Evolutionary conservation across 2,329 filamentous ascomycete species (phyloP), one percentile per base, ranked within the genome.

Genomic region (Paraphoma sp.): DNA sequence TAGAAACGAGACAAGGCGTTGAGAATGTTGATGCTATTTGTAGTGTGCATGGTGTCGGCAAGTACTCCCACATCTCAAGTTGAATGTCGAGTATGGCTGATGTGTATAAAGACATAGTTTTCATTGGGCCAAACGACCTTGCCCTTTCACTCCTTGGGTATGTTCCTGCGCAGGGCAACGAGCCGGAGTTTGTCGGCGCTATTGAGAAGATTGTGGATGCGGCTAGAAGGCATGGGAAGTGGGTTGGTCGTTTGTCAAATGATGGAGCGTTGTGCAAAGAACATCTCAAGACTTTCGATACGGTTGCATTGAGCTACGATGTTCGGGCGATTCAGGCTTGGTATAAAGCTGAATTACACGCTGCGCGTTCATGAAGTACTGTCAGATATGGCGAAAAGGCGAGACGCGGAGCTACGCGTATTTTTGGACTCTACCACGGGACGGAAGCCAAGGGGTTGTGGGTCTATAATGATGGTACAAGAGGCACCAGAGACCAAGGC

Each of bases 81-180:
- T 11, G n/a, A 3, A n/a, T 2, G 10, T 2, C 10, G 33, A 38
- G n/a, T 11, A 38, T n/a, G n/a, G 33, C 33, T 38, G 33, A 38
- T 38, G 10, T n/a, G n/a, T 38, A 11, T 2, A 11, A 11, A 18
- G 87, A 90, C 58, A 82, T 87, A 4, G 75, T 89, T 23, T 89
- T 89, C 68, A 81, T 89, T 45, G 87, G 87, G 0, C 87, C 87
- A 1, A 89, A 88, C 67, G 87, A 89, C 65, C 79, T 89, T 50
- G 88, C 85, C 6, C 60, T 63, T 33, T 56, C 67, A 4, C 54
- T 89, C 0, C 84, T 91, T 41, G 80, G 88, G 18, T 79, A 88
- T 59, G 84, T 83, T 1, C 82, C 83, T 46, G 84, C 89, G 64
- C 74, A 72, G 23, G 80, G 80, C 0, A 77, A 82, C 48, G 81